These are phyloP conservation scores for Coemansia reversa DNA, from an alignment of 192 early-diverging fungal species.

Conservation along the genomic window DNA sequence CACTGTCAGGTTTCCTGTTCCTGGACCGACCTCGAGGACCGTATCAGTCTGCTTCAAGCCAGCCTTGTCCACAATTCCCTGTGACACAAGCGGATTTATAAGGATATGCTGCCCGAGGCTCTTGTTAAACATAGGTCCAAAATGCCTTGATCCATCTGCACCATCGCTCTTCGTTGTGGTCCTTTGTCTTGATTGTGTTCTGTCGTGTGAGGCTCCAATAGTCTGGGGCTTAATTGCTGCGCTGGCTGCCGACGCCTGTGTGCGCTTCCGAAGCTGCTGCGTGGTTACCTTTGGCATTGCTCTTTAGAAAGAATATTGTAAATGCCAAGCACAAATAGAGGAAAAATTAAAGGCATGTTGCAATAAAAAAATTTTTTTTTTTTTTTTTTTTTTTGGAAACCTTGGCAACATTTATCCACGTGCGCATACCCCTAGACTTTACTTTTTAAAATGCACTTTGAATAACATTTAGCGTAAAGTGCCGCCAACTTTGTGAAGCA, in stretches of 20 bases:
- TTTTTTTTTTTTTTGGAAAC: constrained; percentile 4
- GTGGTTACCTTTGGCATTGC: constrained; percentile 56
- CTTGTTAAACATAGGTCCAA: constrained; percentile 96
- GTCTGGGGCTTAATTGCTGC: constrained; percentile 43
- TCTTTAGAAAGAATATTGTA: neutral
- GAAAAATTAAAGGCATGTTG: neutral
- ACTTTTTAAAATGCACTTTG: neutral
- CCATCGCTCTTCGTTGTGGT: constrained; percentile 8
- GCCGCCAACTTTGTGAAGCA: neutral
- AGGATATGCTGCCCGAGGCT: constrained; percentile 97
- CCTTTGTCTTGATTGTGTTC: constrained; percentile 9
- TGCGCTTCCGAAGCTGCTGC: constrained; percentile 54
- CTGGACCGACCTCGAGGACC: constrained; percentile 94
- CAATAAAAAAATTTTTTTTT: constrained; percentile 3
- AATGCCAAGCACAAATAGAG: neutral
- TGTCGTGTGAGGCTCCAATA: constrained; percentile 47
- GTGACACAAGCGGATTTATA: constrained; percentile 95
- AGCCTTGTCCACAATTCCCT: constrained; percentile 98
- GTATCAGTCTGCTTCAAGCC: constrained; percentile 64
- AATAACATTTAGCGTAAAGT: neutral
- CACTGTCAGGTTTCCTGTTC: constrained; percentile 97
- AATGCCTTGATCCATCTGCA: constrained; percentile 45
- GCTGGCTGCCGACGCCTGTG: constrained; percentile 44
- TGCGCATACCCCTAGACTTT: constrained; percentile 9
- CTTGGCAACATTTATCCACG: neutral